phyloP scores from a whole-genome alignment of 2,329 filamentous ascomycete species.

The Tolypocladium paradoxum region DNA sequence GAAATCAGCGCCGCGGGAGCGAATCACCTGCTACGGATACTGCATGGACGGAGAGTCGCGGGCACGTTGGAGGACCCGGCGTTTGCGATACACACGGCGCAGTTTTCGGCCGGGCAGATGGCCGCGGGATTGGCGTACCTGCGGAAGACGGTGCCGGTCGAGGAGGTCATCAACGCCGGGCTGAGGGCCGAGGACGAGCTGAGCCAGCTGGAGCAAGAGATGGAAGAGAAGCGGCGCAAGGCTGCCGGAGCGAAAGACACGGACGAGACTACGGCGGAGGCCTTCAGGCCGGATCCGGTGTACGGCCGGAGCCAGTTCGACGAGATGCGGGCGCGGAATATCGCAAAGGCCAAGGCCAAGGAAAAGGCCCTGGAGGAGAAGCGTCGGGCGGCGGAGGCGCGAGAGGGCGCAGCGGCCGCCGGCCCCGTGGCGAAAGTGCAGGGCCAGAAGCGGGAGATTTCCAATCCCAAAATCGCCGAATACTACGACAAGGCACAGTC shows the following conservation, averaged over 20 bases:
- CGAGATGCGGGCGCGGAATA: slow-evolving; percentile 42
- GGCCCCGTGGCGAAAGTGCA: slow-evolving; percentile 32
- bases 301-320: slow-evolving; percentile 50
- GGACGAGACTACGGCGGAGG: neutral
- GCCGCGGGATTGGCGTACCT: slow-evolving; percentile 42
- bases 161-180: slow-evolving; percentile 51
- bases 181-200: slow-evolving; percentile 54
- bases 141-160: slow-evolving; percentile 40
- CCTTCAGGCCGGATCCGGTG: slow-evolving; percentile 31
- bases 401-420: slow-evolving; percentile 18
- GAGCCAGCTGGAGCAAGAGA: slow-evolving; percentile 34
- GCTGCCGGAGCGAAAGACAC: slow-evolving; percentile 7
- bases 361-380: slow-evolving; percentile 32
- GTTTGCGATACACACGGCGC: slow-evolving; percentile 34
- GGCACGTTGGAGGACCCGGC: slow-evolving; percentile 52
- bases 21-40: slow-evolving; percentile 44
- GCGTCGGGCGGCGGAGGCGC: slow-evolving; percentile 28
- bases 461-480: slow-evolving; percentile 25
- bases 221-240: slow-evolving; percentile 10
- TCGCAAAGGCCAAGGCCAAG: slow-evolving; percentile 36
- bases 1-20: slow-evolving; percentile 31
- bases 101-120: slow-evolving; percentile 30
- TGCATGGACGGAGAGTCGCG: slow-evolving; percentile 53
- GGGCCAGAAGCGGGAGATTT: slow-evolving; percentile 25
- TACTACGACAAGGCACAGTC: slow-evolving; percentile 37